Base-by-base conservation (phyloP, 2,329 filamentous ascomycete genomes). In the Colletotrichum paranaense region DNA sequence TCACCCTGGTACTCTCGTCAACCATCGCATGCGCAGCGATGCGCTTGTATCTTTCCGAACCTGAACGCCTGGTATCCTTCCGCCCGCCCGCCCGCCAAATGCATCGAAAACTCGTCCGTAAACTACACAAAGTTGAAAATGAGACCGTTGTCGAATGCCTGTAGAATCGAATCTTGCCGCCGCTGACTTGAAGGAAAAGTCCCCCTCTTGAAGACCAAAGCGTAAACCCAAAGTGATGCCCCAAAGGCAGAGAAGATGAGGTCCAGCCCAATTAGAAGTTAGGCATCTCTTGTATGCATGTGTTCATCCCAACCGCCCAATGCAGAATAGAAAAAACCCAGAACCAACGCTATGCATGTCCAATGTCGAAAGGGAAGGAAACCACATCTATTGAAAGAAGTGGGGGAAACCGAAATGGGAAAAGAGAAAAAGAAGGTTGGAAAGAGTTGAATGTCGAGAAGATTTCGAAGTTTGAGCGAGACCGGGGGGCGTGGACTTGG, bases 241-340 rank as follows among this genome's bases (percentile, higher is more conserved):
- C 56, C 46, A 22, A 60, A 57, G 62, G 52, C 55, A 53, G 30
- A 46, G 42, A 58, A 65, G 42, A 49, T 28, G 59, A 63, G 70
- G 67, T 65, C 70, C 70, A 55, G 70, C 70, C 70, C 30, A 70
- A 70, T 73, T 59, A 73, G 67, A 73, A 73, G 55, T 65, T 56
- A 73, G 30, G 70, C 70, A 70, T 62, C 60, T 60, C 59, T 65
- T 38, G 60, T 60, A 65, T 70, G 70, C 70, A 70, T 60, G 42
- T 59, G 42, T 60, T 70, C 70, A 38, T 56, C 56, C 46, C 55
- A 65, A 60, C 70, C 67, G 70, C 67, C 55, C 60, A 65, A 73
- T 70, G 70, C 70, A 65, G 49, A 19, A 46, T n/a, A 46, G 26
- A n/a, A 46, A 46, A 9, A 72, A 46, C 58, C 69, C 67, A 69